Percentiles rank a stretch among this genome's conserved stretches.
These are phyloP conservation scores for Auricularia auricula-judae DNA, from an alignment of 768 basidiomycete species.

Conservation along the genomic window DNA sequence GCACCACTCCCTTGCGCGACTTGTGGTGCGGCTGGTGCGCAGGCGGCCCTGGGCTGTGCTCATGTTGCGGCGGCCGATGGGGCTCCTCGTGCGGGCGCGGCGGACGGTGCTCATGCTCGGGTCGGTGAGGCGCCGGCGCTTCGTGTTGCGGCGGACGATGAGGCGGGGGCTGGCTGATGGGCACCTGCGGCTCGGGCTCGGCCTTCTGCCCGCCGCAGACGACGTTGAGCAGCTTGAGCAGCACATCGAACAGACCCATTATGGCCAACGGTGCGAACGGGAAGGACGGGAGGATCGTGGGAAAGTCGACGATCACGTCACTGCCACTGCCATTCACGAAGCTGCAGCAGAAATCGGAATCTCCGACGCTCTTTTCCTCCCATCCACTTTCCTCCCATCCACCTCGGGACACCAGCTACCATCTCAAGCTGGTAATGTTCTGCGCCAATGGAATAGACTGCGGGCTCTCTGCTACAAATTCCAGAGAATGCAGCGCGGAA, in stretches of 20 bases:
- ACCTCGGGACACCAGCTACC: too few species aligned
- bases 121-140: slow-evolving; percentile 10
- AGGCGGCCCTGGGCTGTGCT: slow-evolving; percentile 19
- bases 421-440: too few species aligned
- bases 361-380: too few species aligned
- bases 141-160: slow-evolving; percentile 9
- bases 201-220: not conserved
- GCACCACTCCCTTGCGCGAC: not conserved
- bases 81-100: not conserved
- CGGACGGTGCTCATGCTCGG: slow-evolving; percentile 12
- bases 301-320: too few species aligned
- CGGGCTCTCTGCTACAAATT: too few species aligned
- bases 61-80: slow-evolving; percentile 6
- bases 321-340: too few species aligned
- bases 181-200: slow-evolving; percentile 3
- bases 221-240: not conserved
- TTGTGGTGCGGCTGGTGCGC: slow-evolving; percentile 12
- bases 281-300: too few species aligned
- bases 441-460: too few species aligned
- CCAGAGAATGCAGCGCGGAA: too few species aligned
- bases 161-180: slow-evolving; percentile 12
- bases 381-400: too few species aligned
- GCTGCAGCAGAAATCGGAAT: too few species aligned
- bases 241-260: not conserved
- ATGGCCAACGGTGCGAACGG: not conserved